Percentiles rank a stretch among this genome's conserved stretches.
Evolutionary conservation across 768 basidiomycete species (phyloP).

Genomic region (Calocera cornea): DNA sequence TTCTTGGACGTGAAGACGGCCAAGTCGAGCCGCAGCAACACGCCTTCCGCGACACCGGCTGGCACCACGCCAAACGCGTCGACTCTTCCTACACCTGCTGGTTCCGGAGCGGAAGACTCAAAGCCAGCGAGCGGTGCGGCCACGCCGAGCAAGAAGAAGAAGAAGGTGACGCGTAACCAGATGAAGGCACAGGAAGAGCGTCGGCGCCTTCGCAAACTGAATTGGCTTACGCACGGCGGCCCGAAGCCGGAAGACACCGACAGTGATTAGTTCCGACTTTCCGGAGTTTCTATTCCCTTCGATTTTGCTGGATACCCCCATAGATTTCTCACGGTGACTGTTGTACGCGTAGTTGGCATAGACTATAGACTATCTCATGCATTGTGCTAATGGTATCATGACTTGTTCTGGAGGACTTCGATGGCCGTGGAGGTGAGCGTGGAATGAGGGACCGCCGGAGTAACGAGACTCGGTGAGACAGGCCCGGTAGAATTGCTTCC

Average conservation of each 20-base stretch:
- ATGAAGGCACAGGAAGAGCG: slow-evolving; percentile 80
- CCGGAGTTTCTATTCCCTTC: not conserved
- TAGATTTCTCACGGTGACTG: not conserved
- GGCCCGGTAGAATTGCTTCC: not conserved
- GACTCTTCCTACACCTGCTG: slow-evolving; percentile 36
- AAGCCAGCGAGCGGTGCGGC: slow-evolving; percentile 22
- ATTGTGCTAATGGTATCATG: not conserved
- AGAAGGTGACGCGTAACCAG: slow-evolving; percentile 83
- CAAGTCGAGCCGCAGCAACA: slow-evolving; percentile 51
- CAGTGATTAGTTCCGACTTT: slow-evolving; percentile 30
- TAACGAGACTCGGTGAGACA: not conserved
- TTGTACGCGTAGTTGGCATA: not conserved
- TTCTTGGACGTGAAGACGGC: slow-evolving; percentile 65
- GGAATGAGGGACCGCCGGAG: not conserved
- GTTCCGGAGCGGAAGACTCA: slow-evolving; percentile 59
- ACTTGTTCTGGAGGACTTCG: not conserved
- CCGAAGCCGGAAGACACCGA: slow-evolving; percentile 74
- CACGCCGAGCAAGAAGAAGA: slow-evolving; percentile 57
- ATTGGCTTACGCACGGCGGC: slow-evolving; percentile 74
- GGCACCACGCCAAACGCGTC: slow-evolving; percentile 38
- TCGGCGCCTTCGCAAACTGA: slow-evolving; percentile 59
- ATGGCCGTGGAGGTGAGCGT: not conserved
- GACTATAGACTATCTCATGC: not conserved
- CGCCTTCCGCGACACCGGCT: slow-evolving; percentile 51
- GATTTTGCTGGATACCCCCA: not conserved